Conservation (phyloP, 495 filamentous ascomycete genomes). For the Clavariopsis aquatica region DNA sequence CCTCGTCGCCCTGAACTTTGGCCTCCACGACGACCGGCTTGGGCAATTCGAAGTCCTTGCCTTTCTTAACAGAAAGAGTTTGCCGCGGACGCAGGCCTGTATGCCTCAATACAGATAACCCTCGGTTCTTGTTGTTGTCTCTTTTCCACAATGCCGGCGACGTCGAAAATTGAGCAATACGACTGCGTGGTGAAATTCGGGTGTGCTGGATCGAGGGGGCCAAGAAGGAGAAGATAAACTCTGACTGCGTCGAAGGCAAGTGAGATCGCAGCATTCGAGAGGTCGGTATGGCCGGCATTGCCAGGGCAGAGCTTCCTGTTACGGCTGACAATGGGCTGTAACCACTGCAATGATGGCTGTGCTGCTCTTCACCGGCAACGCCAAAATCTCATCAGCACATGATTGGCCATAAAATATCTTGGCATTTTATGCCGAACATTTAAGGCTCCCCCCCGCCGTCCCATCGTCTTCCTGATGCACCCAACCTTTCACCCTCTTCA, state of each 20-base stretch:
- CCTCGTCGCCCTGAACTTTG: constrained; percentile 59
- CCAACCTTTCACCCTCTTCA: constrained; percentile 15
- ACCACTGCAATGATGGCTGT: neutral
- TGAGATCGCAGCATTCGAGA: constrained; percentile 8
- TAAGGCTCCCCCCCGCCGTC: constrained; percentile 17
- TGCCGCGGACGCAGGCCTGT: constrained; percentile 66
- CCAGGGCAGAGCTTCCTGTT: constrained; percentile 3
- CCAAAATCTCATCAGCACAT: neutral
- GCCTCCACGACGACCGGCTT: constrained; percentile 61
- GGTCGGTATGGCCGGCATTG: constrained; percentile 27
- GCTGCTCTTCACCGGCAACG: neutral
- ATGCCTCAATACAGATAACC: constrained; percentile 74
- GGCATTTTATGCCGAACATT: neutral
- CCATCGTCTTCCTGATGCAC: too few relatives aligned
- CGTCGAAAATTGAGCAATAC: constrained; percentile 44
- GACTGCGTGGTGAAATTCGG: neutral
- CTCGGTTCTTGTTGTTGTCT: constrained; percentile 70
- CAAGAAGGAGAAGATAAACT: constrained; percentile 29
- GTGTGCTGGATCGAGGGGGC: constrained; percentile 19
- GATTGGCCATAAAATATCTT: neutral
- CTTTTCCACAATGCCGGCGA: constrained; percentile 36
- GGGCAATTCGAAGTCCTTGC: constrained; percentile 57
- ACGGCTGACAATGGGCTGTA: neutral
- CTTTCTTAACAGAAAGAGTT: constrained; percentile 65
- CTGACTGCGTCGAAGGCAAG: constrained; percentile 5